Evolutionary conservation across 352 stramenopile genomes (phyloP).

Genomic region (Globisporangium echinulatum): DNA sequence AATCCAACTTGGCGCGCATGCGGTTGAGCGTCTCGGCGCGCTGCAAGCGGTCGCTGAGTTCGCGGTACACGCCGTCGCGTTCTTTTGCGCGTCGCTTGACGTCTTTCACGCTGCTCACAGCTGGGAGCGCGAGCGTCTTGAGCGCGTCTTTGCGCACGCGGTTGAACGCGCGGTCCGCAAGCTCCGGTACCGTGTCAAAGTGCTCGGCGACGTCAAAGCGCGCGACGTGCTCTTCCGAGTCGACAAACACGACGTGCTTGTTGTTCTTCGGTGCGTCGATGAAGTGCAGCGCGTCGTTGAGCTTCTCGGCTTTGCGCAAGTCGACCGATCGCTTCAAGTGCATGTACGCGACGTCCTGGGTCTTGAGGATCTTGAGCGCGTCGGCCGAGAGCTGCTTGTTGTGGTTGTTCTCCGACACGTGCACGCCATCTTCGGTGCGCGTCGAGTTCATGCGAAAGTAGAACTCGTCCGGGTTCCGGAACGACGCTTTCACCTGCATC

Average conservation of each 20-base stretch:
- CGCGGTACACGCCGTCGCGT: constrained; percentile 58
- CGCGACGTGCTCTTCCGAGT: constrained; percentile 65
- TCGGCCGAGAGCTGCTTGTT: constrained; percentile 59
- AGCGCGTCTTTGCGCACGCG: constrained; percentile 59
- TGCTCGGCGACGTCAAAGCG: constrained; percentile 89
- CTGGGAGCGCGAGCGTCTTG: constrained; percentile 30
- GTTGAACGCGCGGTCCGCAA: constrained; percentile 69
- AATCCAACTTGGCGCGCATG: constrained; percentile 69
- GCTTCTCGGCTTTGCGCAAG: constrained; percentile 72
- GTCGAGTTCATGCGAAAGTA: constrained; percentile 96
- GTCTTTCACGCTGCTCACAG: constrained; percentile 24
- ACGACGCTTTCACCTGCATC: constrained; percentile 90
- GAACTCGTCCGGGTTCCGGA: constrained; percentile 99
- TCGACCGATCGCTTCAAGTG: constrained; percentile 84
- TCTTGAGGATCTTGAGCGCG: constrained; percentile 90
- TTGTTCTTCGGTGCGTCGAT: constrained; percentile 71
- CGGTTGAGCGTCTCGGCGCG: constrained; percentile 62
- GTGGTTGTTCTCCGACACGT: constrained; percentile 77
- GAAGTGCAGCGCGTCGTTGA: constrained; percentile 72
- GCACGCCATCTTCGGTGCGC: constrained; percentile 68
- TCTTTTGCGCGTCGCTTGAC: constrained; percentile 53
- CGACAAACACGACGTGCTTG: constrained; percentile 94
- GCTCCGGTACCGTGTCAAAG: constrained; percentile 86
- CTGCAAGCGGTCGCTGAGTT: constrained; percentile 61
- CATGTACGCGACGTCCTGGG: constrained; percentile 95